These are phyloP conservation scores for Rosellinia necatrix DNA, from an alignment of 2,329 filamentous ascomycete genomes.

Conservation along the genomic window DNA sequence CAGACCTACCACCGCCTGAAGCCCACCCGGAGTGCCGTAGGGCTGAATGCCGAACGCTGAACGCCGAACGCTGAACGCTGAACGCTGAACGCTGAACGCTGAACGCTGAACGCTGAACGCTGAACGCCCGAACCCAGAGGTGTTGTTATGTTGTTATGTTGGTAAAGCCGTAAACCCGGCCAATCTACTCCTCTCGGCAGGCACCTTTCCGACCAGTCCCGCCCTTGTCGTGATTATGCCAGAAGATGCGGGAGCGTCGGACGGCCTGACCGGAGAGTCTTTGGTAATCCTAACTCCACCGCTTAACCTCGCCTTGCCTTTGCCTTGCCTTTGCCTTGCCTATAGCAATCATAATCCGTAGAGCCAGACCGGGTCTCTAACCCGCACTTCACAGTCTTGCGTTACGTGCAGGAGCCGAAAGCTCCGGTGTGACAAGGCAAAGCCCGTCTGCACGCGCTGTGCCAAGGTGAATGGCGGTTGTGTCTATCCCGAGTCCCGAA, in stretches of 20 bases:
- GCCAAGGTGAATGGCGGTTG: slow-evolving; percentile 75
- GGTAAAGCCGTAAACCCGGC: background rate
- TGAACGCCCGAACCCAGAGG: slow-evolving; percentile 5
- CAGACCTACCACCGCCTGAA: too few species aligned
- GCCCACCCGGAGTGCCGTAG: too few species aligned
- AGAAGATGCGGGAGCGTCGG: slow-evolving; percentile 27
- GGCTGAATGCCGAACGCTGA: too few species aligned
- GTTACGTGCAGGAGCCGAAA: slow-evolving; percentile 77
- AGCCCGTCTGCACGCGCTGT: slow-evolving; percentile 82
- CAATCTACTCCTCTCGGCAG: background rate
- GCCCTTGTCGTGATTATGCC: slow-evolving; percentile 27
- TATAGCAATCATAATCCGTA: slow-evolving; percentile 4
- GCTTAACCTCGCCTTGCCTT: too few species aligned
- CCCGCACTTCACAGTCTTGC: slow-evolving; percentile 32
- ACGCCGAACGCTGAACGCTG: too few species aligned
- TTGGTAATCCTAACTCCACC: slow-evolving; percentile 32
- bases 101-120: too few species aligned
- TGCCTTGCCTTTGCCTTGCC: too few species aligned
- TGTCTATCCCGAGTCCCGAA: slow-evolving; percentile 84
- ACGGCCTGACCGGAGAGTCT: slow-evolving; percentile 30
- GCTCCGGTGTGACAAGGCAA: slow-evolving; percentile 81
- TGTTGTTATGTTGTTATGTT: too few species aligned
- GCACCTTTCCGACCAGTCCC: background rate
- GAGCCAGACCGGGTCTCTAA: slow-evolving; percentile 25
- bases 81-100: too few species aligned